Conservation (phyloP, 257 asterid species). For the Primulina tabacum region DNA sequence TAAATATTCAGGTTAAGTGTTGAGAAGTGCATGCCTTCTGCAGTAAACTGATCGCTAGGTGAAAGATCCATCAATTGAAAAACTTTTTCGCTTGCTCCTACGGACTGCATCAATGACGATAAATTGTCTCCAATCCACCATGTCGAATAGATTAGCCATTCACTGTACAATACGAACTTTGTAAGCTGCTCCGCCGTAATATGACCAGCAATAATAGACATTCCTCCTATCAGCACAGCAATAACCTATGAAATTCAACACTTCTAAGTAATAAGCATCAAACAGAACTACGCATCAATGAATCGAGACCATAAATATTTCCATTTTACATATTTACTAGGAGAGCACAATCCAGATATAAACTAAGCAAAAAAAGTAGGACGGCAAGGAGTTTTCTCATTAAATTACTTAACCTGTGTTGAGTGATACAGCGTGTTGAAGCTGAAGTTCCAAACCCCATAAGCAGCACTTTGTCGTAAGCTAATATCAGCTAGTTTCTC, state of each 20-base stretch:
- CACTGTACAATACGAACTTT: conserved; percentile 91
- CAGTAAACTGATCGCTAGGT: conserved; percentile 66
- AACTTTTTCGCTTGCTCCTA: conserved; percentile 98
- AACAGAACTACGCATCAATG: neutral
- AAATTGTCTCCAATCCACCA: conserved; percentile 98
- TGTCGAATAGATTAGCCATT: conserved; percentile 94
- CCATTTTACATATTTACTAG: conserved; percentile 3
- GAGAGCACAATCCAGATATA: neutral
- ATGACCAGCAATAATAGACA: conserved; percentile 80
- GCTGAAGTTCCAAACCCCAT: conserved; percentile 90
- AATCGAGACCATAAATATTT: neutral
- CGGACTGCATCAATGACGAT: conserved; percentile 88
- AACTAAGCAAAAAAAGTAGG: conserved; percentile 10
- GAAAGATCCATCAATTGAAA: conserved; percentile 72
- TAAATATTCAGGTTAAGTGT: conserved; percentile 9
- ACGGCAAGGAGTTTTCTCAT: conserved; percentile 4
- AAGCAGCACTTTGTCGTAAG: conserved; percentile 95
- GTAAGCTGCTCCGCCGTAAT: conserved; percentile 96
- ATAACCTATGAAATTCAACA: conserved; percentile 56
- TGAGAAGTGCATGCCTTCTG: conserved; percentile 53
- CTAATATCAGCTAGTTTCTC: conserved; percentile 73
- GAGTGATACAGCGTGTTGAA: conserved; percentile 86
- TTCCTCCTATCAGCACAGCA: conserved; percentile 97
- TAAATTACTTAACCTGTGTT: conserved; percentile 65
- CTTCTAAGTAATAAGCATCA: neutral